These are phyloP conservation scores for Lentinula sp. DNA, from an alignment of 768 basidiomycete genomes.

Conservation along the genomic window DNA sequence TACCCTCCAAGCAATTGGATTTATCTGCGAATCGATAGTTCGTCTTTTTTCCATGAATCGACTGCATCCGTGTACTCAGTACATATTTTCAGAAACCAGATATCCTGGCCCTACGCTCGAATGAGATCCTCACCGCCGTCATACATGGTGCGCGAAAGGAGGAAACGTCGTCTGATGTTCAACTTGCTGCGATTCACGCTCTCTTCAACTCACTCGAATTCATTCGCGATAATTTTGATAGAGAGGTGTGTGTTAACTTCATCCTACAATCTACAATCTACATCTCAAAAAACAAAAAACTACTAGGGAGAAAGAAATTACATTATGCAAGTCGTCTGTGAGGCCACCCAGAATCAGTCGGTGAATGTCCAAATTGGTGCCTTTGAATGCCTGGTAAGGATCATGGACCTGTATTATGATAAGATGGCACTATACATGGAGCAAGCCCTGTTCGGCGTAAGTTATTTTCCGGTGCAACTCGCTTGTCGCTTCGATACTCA, in stretches of 20 bases:
- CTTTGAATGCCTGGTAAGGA: constrained; percentile 91
- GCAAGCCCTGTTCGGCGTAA: constrained; percentile 91
- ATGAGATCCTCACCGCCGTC: constrained; percentile 97
- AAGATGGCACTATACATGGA: constrained; percentile 99
- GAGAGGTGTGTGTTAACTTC: constrained; percentile 61
- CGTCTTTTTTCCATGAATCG: constrained; percentile 21
- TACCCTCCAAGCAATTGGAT: constrained; percentile 93
- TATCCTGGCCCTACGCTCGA: constrained; percentile 80
- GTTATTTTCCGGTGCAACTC: constrained; percentile 21
- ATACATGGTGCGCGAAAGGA: constrained; percentile 98
- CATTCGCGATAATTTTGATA: constrained; percentile 95
- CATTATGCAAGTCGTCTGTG: constrained; percentile 99
- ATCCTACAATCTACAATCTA: neutral
- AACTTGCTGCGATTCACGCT: constrained; percentile 87
- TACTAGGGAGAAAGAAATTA: constrained; percentile 95
- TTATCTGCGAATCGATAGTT: constrained; percentile 95
- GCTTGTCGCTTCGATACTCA: constrained; percentile 1
- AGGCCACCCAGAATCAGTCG: constrained; percentile 84
- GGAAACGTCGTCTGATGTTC: constrained; percentile 86
- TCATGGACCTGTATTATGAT: constrained; percentile 98
- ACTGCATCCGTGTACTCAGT: constrained; percentile 10
- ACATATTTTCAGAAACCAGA: constrained; percentile 77
- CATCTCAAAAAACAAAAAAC: constrained; percentile 1
- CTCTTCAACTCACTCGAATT: constrained; percentile 96
- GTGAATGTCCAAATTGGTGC: constrained; percentile 90